These are phyloP conservation scores for Xylaria palmicola DNA, from an alignment of 495 filamentous ascomycete genomes.

Conservation along the genomic window DNA sequence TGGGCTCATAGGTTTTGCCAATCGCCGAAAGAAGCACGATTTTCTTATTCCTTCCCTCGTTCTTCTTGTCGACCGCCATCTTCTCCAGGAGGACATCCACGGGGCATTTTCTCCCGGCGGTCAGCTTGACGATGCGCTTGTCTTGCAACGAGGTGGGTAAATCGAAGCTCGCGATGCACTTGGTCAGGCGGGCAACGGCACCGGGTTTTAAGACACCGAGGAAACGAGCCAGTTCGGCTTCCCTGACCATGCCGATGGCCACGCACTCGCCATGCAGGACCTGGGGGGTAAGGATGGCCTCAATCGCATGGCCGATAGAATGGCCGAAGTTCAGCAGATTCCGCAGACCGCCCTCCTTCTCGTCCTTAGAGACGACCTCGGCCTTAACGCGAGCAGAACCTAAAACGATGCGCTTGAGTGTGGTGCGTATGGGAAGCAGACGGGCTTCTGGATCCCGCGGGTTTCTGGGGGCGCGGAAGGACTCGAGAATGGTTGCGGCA, in stretches of 20 bases:
- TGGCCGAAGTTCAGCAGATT: slow-evolving; percentile 98
- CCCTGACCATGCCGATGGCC: slow-evolving; percentile 96
- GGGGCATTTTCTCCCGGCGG: slow-evolving; percentile 86
- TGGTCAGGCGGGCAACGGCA: slow-evolving; percentile 84
- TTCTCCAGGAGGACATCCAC: slow-evolving; percentile 83
- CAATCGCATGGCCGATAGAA: slow-evolving; percentile 95
- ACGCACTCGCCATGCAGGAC: slow-evolving; percentile 94
- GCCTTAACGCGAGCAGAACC: slow-evolving; percentile 91
- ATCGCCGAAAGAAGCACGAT: slow-evolving; percentile 93
- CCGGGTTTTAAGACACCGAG: slow-evolving; percentile 83
- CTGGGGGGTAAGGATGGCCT: slow-evolving; percentile 93
- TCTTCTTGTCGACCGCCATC: slow-evolving; percentile 99
- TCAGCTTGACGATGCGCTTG: slow-evolving; percentile 77
- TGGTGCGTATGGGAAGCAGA: slow-evolving; percentile 67
- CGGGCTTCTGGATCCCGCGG: slow-evolving; percentile 50
- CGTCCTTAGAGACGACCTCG: slow-evolving; percentile 87
- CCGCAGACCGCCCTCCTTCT: slow-evolving; percentile 88
- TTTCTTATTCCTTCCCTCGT: slow-evolving; percentile 92
- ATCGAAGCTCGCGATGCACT: slow-evolving; percentile 91
- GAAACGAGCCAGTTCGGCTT: slow-evolving; percentile 88
- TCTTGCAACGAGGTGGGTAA: slow-evolving; percentile 85
- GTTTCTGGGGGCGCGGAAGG: slow-evolving; percentile 55
- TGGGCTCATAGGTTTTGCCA: slow-evolving; percentile 80
- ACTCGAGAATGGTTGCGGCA: slow-evolving; percentile 69
- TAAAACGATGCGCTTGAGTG: slow-evolving; percentile 82